Conservation (phyloP, 2,329 filamentous ascomycete species). For the Stagonosporopsis chrysanthemi region DNA sequence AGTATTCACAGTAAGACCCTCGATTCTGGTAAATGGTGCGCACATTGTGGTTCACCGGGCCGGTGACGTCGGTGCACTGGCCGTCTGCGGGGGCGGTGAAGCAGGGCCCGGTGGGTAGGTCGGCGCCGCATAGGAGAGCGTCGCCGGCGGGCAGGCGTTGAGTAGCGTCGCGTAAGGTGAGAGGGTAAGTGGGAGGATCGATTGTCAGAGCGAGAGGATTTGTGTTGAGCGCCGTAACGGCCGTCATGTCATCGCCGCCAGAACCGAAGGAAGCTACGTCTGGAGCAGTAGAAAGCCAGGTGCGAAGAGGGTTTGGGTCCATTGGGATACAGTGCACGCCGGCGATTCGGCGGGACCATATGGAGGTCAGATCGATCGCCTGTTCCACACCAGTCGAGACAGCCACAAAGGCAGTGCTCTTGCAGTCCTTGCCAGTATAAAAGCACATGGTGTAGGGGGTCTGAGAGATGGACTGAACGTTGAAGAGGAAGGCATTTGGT, state of each 20-base stretch:
- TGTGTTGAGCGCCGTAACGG: neutral
- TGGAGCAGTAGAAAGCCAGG: neutral
- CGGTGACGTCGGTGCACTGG: neutral
- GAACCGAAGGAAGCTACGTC: neutral
- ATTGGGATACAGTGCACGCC: neutral
- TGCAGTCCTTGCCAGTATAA: neutral
- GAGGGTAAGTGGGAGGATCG: neutral
- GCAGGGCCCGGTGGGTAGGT: neutral
- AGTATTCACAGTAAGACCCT: neutral
- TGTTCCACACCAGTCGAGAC: neutral
- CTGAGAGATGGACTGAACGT: neutral
- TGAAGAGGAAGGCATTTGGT: neutral
- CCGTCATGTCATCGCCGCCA: neutral
- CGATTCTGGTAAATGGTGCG: slow-evolving; percentile 1
- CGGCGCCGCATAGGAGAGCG: neutral
- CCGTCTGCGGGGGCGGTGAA: neutral
- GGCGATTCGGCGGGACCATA: neutral
- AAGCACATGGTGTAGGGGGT: neutral
- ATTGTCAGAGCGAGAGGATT: neutral
- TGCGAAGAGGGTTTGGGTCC: neutral
- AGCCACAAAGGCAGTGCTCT: neutral
- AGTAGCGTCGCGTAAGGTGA: neutral
- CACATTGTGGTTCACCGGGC: neutral
- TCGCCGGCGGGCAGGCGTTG: neutral
- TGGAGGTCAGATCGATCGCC: neutral